A percentile compares a stretch with the other conserved stretches of the same genome.
Evolutionary conservation across 2,329 filamentous ascomycete species (phyloP).

Genomic region (Clarireedia monteithiana): DNA sequence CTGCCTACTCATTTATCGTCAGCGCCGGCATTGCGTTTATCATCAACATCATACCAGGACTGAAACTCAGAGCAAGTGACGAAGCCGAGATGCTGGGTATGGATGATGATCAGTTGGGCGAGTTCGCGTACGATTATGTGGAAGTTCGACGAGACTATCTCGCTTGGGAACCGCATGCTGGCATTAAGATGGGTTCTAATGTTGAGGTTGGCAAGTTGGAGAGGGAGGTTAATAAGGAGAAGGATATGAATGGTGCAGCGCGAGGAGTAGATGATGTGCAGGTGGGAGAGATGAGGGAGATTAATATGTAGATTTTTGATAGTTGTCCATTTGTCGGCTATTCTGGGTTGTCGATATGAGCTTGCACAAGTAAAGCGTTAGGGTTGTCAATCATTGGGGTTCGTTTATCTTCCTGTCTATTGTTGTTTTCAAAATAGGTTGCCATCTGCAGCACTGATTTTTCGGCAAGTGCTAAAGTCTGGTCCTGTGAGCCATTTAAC

Average conservation of each 20-base stretch:
- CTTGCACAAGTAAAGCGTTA: too few species aligned
- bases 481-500: too few species aligned
- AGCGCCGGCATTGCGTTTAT: conserved; percentile 65
- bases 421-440: too few species aligned
- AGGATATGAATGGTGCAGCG: conserved; percentile 25
- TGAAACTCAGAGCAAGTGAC: conserved; percentile 71
- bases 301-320: too few species aligned
- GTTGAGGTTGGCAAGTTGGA: conserved; percentile 46
- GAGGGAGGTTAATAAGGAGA: conserved; percentile 49
- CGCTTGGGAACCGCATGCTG: conserved; percentile 63
- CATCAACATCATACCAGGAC: conserved; percentile 69
- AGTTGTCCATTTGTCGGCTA: too few species aligned
- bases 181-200: conserved; percentile 35
- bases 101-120: conserved; percentile 85
- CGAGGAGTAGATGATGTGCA: too few species aligned
- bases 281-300: too few species aligned
- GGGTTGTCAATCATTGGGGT: too few species aligned
- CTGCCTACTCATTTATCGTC: conserved; percentile 66
- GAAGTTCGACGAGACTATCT: conserved; percentile 84
- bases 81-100: conserved; percentile 80
- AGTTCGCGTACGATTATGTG: conserved; percentile 86
- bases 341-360: too few species aligned
- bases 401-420: too few species aligned
- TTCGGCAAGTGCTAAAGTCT: too few species aligned
- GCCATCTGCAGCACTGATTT: too few species aligned